Percentiles rank a stretch among this genome's conserved stretches.
Conservation (phyloP, 2,329 filamentous ascomycete species). For the Fusarium sublunatum region DNA sequence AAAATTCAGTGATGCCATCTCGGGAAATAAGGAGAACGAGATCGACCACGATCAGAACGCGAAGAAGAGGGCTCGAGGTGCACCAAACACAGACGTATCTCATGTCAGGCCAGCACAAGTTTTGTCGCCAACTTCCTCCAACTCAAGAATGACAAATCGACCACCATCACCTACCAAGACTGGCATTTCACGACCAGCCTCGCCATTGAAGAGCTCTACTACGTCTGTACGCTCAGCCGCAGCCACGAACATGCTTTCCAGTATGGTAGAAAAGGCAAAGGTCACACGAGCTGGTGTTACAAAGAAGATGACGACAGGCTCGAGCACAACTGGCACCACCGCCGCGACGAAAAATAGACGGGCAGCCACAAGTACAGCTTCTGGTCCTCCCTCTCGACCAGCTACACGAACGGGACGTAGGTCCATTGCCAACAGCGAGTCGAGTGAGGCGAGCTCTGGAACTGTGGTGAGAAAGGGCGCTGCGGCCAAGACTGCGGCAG, state of each 20-base stretch:
- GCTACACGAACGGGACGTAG: conserved; percentile 63
- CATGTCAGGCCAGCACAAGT: conserved; percentile 65
- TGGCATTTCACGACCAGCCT: conserved; percentile 67
- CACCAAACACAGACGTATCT: conserved; percentile 56
- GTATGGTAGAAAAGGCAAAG: conserved; percentile 71
- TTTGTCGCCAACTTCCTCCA: conserved; percentile 84
- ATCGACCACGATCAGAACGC: conserved; percentile 68
- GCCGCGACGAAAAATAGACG: conserved; percentile 51
- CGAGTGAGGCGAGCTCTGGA: conserved; percentile 71
- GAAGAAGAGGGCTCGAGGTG: conserved; percentile 72
- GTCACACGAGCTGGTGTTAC: conserved; percentile 61
- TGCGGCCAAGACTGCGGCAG: conserved; percentile 51
- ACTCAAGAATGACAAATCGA: conserved; percentile 72
- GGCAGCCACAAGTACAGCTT: conserved; percentile 52
- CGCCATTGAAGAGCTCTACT: conserved; percentile 67
- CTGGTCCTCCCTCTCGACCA: conserved; percentile 51
- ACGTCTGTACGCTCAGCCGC: conserved; percentile 54
- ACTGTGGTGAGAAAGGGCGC: conserved; percentile 71
- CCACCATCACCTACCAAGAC: conserved; percentile 67
- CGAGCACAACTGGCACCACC: conserved; percentile 54
- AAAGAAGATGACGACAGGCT: conserved; percentile 60
- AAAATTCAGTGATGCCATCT: conserved; percentile 69
- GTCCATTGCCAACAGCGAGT: conserved; percentile 70
- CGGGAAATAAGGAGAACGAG: conserved; percentile 82
- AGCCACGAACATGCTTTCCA: conserved; percentile 61